Evolutionary conservation across 176 grass and related monocot species (phyloP).

Genomic region (Oryza rufipogon): DNA sequence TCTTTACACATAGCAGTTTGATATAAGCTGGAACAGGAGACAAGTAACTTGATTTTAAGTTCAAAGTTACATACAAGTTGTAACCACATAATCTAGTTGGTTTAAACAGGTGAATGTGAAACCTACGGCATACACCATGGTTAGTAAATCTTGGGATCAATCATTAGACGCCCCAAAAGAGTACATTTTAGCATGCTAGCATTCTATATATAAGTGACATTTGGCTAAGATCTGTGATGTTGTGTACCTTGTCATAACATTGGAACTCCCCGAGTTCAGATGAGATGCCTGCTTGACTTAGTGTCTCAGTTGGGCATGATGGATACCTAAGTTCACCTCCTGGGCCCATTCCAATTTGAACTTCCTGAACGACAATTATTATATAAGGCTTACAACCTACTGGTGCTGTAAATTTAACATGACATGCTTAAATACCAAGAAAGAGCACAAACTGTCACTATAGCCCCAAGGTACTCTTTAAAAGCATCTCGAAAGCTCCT

Average conservation of each 20-base stretch:
- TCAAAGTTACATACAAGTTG: constrained; percentile 6
- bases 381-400: constrained; percentile 26
- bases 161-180: constrained; percentile 10
- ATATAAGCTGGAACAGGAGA: constrained; percentile 20
- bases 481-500: constrained; percentile 78
- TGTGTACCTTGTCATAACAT: constrained; percentile 76
- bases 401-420: constrained; percentile 6
- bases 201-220: constrained; percentile 2
- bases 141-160: constrained; percentile 3
- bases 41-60: background rate
- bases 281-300: constrained; percentile 41
- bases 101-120: constrained; percentile 18
- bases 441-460: constrained; percentile 64
- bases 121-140: constrained; percentile 14
- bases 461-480: constrained; percentile 62
- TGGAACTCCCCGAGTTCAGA: constrained; percentile 74
- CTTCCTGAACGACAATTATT: constrained; percentile 51
- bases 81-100: background rate
- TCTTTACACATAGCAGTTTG: background rate
- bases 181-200: background rate
- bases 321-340: constrained; percentile 87
- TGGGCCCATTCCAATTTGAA: constrained; percentile 88
- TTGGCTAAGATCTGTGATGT: constrained; percentile 2
- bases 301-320: constrained; percentile 63
- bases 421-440: constrained; percentile 26